Evolutionary conservation across 352 stramenopile genomes (phyloP), one percentile per base, ranked within the genome.

Genomic region (Phytophthora kernoviae): DNA sequence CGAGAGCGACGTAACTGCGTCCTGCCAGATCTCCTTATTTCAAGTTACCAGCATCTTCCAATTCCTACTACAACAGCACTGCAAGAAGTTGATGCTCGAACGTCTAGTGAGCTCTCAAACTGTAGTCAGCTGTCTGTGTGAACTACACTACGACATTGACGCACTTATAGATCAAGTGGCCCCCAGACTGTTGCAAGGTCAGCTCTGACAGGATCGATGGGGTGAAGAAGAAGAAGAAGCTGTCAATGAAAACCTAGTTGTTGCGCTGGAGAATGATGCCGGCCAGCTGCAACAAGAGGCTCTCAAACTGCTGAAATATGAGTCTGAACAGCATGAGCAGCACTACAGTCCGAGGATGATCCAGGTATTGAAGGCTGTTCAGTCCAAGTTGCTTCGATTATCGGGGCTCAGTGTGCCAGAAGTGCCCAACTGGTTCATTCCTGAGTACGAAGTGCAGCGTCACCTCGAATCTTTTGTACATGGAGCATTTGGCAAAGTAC

Each of bases 371-470:
- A 32, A 61, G 11, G 21, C 26, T 2, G 36, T 43, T 3, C 36
- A 65, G 22, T 32, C 7, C 0, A 44, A 52, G 17, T 14, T 60
- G 9, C 40, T 54, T 1, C 30, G 27, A 0, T 43, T 58, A 15
- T 65, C 61, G 0, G 49, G 32, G n/a, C 32, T 52, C 4, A 20
- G 17, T 2, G 50, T 61, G 0, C 43, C 61, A 1, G 20, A 56
- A 21, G 34, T 58, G 8, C 26, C 46, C 17, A 43, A 22, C 2
- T 70, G 62, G 62, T 70, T 70, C 44, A 45, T 70, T 9, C 49
- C 62, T 2, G 30, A 40, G 12, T 44, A 62, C 17, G 55, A 70
- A 41, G 50, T 70, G n/a, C 26, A 59, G 14, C 30, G 44, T 8
- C 37, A 55, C 24, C 24, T 30, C 24, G 24, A 30, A 6, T 30